Conservation (phyloP, 2,329 filamentous ascomycete species). For the Paracamarosporium sp. region DNA sequence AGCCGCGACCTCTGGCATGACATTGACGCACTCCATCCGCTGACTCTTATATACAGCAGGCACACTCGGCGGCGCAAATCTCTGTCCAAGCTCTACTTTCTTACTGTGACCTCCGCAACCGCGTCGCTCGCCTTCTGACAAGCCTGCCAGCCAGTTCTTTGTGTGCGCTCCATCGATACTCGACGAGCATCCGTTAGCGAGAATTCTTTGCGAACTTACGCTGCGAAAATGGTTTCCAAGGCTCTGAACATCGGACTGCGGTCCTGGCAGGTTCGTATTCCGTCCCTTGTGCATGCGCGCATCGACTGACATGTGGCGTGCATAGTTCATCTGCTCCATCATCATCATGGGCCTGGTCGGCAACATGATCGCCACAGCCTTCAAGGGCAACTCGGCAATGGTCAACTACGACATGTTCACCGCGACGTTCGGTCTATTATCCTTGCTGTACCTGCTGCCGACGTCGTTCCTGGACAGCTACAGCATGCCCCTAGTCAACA, state of each 20-base stretch:
- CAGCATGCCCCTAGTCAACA: constrained; percentile 59
- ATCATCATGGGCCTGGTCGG: constrained; percentile 68
- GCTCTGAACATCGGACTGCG: constrained; percentile 50
- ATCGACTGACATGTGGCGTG: constrained; percentile 1
- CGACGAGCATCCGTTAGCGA: background rate
- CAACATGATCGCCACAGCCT: constrained; percentile 65
- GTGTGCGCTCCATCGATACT: constrained; percentile 1
- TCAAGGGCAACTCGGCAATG: constrained; percentile 61
- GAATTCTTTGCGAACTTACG: background rate
- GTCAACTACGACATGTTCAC: constrained; percentile 74
- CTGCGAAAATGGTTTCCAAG: constrained; percentile 47
- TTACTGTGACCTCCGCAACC: constrained; percentile 1
- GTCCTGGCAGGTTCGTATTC: constrained; percentile 47
- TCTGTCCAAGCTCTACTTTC: background rate
- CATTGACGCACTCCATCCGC: constrained; percentile 16
- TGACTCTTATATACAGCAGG: constrained; percentile 17
- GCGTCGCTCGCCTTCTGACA: background rate
- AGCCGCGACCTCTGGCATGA: constrained; percentile 19
- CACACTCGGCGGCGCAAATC: constrained; percentile 15
- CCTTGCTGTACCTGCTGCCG: constrained; percentile 67
- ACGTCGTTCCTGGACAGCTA: constrained; percentile 62
- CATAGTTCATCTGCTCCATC: constrained; percentile 65
- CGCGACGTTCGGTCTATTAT: constrained; percentile 69
- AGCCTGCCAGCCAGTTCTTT: constrained; percentile 4
- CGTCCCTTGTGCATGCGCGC: background rate